Evolutionary conservation across 192 early-diverging fungal species (phyloP).

Genomic region (Umbelopsis ramanniana): DNA sequence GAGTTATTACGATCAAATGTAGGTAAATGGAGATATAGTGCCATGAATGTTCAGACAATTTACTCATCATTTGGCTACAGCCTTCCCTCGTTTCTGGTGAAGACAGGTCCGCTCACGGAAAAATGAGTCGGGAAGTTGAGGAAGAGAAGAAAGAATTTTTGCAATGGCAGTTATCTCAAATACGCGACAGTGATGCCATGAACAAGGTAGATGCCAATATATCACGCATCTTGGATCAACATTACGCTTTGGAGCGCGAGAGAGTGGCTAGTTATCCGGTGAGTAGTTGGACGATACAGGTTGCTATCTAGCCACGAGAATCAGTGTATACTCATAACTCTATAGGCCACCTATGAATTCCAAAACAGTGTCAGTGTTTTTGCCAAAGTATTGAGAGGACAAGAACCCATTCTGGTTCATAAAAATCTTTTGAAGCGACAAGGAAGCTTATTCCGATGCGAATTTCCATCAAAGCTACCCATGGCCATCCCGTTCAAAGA

Average conservation of each 20-base stretch:
- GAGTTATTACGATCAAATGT: constrained; percentile 14
- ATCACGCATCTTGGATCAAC: neutral
- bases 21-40: neutral
- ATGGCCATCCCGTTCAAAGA: constrained; percentile 5
- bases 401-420: constrained; percentile 1
- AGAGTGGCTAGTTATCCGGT: neutral
- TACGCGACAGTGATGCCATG: neutral
- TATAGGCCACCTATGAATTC: constrained; percentile 9
- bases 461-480: neutral
- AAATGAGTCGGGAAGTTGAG: neutral
- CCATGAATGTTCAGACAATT: neutral
- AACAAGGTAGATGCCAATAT: neutral
- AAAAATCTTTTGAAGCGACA: neutral
- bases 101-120: neutral
- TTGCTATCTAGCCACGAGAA: neutral
- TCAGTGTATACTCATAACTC: neutral
- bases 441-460: neutral
- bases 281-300: neutral
- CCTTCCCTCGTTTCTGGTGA: neutral
- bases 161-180: neutral
- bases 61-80: neutral
- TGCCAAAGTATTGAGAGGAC: constrained; percentile 4
- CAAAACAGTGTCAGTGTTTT: neutral
- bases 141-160: constrained; percentile 8
- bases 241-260: neutral